Evolutionary conservation across 1,284 basidiomycete genomes (phyloP).

Genomic region (Naganishia sp.): DNA sequence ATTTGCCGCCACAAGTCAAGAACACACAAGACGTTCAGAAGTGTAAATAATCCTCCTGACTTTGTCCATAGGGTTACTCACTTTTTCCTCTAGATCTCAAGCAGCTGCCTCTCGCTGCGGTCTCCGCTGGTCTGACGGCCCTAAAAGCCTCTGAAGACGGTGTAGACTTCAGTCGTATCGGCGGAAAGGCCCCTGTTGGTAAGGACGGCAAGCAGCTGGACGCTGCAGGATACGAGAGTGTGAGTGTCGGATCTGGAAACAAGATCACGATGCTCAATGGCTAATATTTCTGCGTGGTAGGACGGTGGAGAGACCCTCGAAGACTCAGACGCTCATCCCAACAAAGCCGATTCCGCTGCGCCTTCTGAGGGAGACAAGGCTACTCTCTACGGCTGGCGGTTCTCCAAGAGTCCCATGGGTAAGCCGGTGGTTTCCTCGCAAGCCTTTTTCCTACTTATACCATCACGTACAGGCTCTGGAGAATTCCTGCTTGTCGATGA

Average conservation of each 20-base stretch:
- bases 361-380: neutral
- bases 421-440: slow-evolving; percentile 25
- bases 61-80: neutral
- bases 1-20: slow-evolving; percentile 48
- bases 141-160: slow-evolving; percentile 44
- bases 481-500: slow-evolving; percentile 52
- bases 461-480: slow-evolving; percentile 42
- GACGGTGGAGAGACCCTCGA: slow-evolving; percentile 48
- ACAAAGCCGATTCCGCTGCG: neutral
- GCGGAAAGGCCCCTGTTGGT: slow-evolving; percentile 17
- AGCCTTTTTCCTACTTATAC: neutral
- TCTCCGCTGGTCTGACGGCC: slow-evolving; percentile 49
- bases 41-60: slow-evolving; percentile 39
- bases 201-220: slow-evolving; percentile 43
- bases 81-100: slow-evolving; percentile 41
- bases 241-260: neutral
- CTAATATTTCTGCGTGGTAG: slow-evolving; percentile 17
- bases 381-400: slow-evolving; percentile 47
- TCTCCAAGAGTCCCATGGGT: slow-evolving; percentile 55
- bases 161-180: slow-evolving; percentile 36
- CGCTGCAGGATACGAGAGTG: slow-evolving; percentile 49
- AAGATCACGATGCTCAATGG: neutral
- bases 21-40: slow-evolving; percentile 50
- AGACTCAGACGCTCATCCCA: slow-evolving; percentile 29
- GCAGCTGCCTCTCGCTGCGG: slow-evolving; percentile 46